Evolutionary conservation across 305 asterid genomes (phyloP).

Genomic region (Fraxinus baroniana): DNA sequence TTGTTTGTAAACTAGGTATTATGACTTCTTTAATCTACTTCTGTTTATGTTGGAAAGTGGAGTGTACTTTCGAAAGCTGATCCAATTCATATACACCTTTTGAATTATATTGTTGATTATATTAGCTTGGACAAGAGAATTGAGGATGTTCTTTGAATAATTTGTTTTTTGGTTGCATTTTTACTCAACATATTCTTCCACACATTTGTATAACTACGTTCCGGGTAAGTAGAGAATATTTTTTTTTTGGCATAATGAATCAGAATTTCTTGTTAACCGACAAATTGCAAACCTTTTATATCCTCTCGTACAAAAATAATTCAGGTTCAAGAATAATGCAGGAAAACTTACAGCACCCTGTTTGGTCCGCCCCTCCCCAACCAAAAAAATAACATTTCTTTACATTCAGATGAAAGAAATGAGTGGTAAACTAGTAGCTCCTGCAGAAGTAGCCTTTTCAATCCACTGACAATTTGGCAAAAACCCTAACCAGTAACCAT

Average conservation of each 20-base stretch:
- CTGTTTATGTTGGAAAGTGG: not conserved
- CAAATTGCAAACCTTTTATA: not conserved
- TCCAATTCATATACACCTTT: not conserved
- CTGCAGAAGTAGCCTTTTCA: conserved; percentile 10
- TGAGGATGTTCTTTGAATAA: not conserved
- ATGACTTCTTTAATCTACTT: conserved; percentile 23
- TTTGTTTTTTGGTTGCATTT: not conserved
- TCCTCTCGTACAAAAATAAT: not conserved
- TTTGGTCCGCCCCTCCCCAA: not conserved
- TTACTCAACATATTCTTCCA: not conserved
- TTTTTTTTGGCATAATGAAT: not conserved
- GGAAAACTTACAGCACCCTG: not conserved
- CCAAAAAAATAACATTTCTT: conserved; percentile 20
- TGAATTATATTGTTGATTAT: not conserved
- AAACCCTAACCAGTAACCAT: conserved; percentile 53
- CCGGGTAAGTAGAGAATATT: not conserved
- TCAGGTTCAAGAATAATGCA: not conserved
- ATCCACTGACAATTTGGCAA: conserved; percentile 44
- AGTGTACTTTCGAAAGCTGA: not conserved
- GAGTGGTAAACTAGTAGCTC: not conserved
- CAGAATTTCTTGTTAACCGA: not conserved
- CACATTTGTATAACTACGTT: not conserved
- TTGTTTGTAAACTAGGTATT: conserved; percentile 5
- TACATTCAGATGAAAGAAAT: conserved; percentile 34
- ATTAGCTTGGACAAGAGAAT: not conserved